Conservation (phyloP, 2,329 filamentous ascomycete genomes). For the Fusarium oxysporum region DNA sequence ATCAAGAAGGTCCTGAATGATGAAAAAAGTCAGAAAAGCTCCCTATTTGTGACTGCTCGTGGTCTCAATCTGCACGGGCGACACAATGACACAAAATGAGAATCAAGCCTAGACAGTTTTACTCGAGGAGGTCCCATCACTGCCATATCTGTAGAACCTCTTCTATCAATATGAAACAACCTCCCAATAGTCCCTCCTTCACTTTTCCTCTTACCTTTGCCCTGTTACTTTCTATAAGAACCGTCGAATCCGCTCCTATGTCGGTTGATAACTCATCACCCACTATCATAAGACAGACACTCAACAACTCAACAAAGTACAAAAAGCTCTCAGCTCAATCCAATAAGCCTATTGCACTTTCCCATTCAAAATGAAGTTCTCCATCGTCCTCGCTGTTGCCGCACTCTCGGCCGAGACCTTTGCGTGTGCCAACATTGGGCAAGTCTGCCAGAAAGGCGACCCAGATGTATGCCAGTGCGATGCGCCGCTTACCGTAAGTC, state of each 20-base stretch:
- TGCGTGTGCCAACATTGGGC: not conserved
- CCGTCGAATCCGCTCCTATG: not conserved
- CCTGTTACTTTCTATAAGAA: not conserved
- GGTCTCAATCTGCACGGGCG: too few species aligned
- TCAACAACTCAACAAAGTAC: not conserved
- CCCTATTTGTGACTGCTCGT: too few species aligned
- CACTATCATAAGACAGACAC: not conserved
- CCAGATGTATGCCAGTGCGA: not conserved
- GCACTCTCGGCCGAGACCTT: not conserved
- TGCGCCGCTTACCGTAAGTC: not conserved
- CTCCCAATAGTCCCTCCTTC: rapidly evolving
- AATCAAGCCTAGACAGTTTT: not conserved
- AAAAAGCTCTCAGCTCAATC: rapidly evolving
- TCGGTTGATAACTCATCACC: not conserved
- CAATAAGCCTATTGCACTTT: rapidly evolving
- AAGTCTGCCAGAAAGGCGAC: not conserved
- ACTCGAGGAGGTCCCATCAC: not conserved
- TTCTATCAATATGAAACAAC: not conserved
- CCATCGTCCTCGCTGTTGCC: not conserved
- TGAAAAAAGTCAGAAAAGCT: too few species aligned
- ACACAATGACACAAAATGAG: not conserved
- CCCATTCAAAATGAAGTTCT: not conserved
- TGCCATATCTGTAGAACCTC: not conserved
- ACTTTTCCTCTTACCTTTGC: rapidly evolving
- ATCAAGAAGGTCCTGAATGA: too few species aligned